Evolutionary conservation across 805 yeast species (phyloP), one percentile per base, ranked within the genome.

Genomic region (Saccharomycopsis vini): DNA sequence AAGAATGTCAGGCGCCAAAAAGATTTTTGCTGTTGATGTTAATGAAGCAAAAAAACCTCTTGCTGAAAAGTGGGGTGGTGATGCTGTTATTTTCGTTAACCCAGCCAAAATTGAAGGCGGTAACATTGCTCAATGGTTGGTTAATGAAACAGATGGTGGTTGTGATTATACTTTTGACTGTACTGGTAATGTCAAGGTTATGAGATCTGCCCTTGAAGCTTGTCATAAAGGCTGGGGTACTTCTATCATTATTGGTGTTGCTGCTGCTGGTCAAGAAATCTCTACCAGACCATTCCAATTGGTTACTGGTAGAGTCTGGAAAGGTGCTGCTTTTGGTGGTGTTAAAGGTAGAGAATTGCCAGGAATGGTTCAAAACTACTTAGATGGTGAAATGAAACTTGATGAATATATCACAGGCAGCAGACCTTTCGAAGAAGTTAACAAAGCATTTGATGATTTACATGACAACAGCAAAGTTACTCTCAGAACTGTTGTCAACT

Each of bases 181-280:
- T 71, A 92, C 98, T 42, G 99, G 99, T 69, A 92, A 90, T 60
- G 89, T 81, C 50, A 65, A 75, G 37, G 97, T 92, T 40, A 92
- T 92, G 99, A 81, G 97, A 69, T 72, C 79, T 59, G 98, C 98
- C 23, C 73, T 92, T 53, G 97, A 92, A 72, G 85, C 95, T 19
- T 88, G 96, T 64, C 97, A 92, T 71, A 90, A 89, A 68, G 99
- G 99, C 53, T 92, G 98, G 97, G 99, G 99, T 66, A 78, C 81
- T 60, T 87, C 96, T 19, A 75, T 90, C 55, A 72, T 92, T 57
- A 92, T 92, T 61, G 98, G 98, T 64, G 99, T 92, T 55, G 99
- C 98, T 39, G 95, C 96, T 54, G 95, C 97, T 33, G 99, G 98
- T 53, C 73, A 88, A 67, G 97, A 92, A 69, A 89, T 94, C 52